Percentiles rank a stretch among this genome's conserved stretches.
These are phyloP conservation scores for Lantana camara DNA, from an alignment of 257 asterid genomes.

Conservation along the genomic window DNA sequence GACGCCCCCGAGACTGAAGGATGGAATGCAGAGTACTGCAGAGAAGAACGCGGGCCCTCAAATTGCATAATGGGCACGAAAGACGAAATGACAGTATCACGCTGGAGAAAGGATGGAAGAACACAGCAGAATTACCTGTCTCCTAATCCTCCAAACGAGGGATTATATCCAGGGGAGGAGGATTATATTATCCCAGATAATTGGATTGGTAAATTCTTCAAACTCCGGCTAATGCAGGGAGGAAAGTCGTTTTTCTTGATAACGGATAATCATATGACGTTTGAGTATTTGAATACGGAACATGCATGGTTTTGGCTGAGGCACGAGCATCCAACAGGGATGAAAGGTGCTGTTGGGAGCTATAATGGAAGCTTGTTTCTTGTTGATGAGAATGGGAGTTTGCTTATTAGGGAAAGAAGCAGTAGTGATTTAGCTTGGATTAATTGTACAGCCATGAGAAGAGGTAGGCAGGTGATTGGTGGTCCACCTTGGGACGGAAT, in stretches of 20 bases:
- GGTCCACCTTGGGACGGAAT: constrained; percentile 88
- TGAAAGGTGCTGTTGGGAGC: constrained; percentile 69
- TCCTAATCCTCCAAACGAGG: constrained; percentile 31
- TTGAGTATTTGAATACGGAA: constrained; percentile 70
- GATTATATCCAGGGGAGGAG: constrained; percentile 31
- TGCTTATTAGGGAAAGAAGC: constrained; percentile 72
- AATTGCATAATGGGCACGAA: constrained; percentile 76
- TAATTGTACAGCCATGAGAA: constrained; percentile 77
- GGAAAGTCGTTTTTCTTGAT: constrained; percentile 70
- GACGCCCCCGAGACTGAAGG: constrained; percentile 95
- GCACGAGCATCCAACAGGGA: constrained; percentile 59
- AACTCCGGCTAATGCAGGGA: constrained; percentile 69
- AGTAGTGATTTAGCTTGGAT: constrained; percentile 64
- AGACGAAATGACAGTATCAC: constrained; percentile 53
- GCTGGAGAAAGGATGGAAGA: constrained; percentile 57
- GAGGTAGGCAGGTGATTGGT: constrained; percentile 61
- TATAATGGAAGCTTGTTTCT: constrained; percentile 80
- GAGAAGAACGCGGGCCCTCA: constrained; percentile 71
- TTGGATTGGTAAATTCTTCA: constrained; percentile 37
- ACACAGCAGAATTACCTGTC: constrained; percentile 57
- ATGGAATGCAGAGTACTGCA: constrained; percentile 91
- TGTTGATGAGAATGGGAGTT: constrained; percentile 69
- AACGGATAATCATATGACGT: constrained; percentile 49
- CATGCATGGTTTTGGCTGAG: constrained; percentile 76
- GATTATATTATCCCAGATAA: constrained; percentile 29